Evolutionary conservation across 495 filamentous ascomycete genomes (phyloP).

Genomic region (Daldinia caldariorum): DNA sequence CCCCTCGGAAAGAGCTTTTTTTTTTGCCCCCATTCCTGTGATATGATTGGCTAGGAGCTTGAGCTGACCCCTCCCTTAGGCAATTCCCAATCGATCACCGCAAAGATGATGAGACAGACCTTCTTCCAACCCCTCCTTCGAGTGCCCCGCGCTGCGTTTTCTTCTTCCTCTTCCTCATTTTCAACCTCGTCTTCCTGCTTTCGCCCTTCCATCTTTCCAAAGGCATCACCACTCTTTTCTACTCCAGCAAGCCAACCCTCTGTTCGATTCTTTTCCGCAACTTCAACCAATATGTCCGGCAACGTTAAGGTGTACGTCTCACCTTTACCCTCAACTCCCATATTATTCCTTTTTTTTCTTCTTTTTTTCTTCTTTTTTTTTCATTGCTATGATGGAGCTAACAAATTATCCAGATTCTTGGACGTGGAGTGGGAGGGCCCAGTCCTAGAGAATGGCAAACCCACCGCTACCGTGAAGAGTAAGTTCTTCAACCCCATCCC

Average conservation of each 20-base stretch:
- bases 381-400: conserved; percentile 22
- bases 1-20: conserved; percentile 34
- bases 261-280: conserved; percentile 67
- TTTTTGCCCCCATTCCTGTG: conserved; percentile 10
- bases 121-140: conserved; percentile 45
- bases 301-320: conserved; percentile 52
- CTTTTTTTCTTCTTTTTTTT: too few species aligned
- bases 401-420: conserved; percentile 53
- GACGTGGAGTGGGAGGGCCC: conserved; percentile 70
- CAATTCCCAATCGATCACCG: conserved; percentile 26
- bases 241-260: conserved; percentile 34
- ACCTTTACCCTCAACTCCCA: neutral
- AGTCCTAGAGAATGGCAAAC: conserved; percentile 66
- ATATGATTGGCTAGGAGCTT: conserved; percentile 35
- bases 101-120: conserved; percentile 45
- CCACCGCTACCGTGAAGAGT: conserved; percentile 68
- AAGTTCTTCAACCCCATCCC: conserved; percentile 55
- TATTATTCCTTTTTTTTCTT: too few species aligned
- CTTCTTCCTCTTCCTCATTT: conserved; percentile 43
- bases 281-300: conserved; percentile 71
- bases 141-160: conserved; percentile 44
- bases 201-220: conserved; percentile 34
- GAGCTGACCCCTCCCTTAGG: conserved; percentile 43
- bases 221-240: conserved; percentile 31
- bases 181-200: conserved; percentile 33